These are phyloP conservation scores for Ganoderma boninense DNA, from an alignment of 1,284 basidiomycete genomes.

Conservation along the genomic window DNA sequence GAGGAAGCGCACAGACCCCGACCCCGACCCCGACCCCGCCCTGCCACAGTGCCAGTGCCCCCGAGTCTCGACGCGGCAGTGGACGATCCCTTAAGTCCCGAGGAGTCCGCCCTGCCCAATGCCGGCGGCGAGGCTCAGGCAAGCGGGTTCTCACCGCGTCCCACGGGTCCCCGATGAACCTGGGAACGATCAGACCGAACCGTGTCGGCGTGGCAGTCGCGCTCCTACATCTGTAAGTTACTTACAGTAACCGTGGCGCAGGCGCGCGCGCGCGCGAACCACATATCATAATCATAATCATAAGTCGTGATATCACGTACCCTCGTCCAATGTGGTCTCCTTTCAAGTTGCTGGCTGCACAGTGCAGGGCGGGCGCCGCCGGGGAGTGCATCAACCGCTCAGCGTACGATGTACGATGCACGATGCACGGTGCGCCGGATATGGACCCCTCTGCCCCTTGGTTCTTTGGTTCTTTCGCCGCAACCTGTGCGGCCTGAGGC, in stretches of 20 bases:
- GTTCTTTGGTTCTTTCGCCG: background rate
- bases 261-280: background rate
- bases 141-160: background rate
- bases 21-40: background rate
- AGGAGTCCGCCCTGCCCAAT: background rate
- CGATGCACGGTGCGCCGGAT: background rate
- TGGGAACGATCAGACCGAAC: background rate
- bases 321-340: background rate
- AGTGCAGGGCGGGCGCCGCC: too few relatives aligned
- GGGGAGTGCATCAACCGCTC: too few relatives aligned
- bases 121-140: background rate
- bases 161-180: background rate
- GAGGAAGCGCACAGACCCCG: too few relatives aligned
- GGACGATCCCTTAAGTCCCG: background rate
- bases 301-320: background rate
- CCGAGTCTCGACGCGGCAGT: too few relatives aligned
- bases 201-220: background rate
- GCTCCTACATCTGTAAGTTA: background rate
- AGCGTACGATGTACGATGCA: too few relatives aligned
- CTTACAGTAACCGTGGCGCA: background rate
- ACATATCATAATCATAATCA: too few relatives aligned
- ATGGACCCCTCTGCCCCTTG: background rate
- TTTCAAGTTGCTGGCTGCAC: too few relatives aligned
- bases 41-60: too few relatives aligned
- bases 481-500: background rate